Evolutionary conservation across 106 monocot species (phyloP).

Genomic region (Narthecium ossifragum): DNA sequence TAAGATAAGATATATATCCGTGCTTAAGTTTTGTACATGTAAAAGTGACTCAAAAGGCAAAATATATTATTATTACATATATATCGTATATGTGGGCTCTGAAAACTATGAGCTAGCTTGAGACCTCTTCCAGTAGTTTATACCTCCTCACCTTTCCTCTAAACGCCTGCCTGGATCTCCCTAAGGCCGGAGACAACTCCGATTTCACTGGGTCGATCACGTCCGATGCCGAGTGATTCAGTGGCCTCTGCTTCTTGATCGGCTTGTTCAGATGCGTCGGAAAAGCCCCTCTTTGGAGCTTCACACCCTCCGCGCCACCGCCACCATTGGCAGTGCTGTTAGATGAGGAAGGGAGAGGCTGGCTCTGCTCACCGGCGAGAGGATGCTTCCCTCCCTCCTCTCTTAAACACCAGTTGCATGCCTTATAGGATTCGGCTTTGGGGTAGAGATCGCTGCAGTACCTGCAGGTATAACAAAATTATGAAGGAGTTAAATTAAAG

Average conservation of each 20-base stretch:
- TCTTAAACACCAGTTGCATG: constrained; percentile 69
- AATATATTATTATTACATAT: too few relatives aligned
- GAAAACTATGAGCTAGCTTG: constrained; percentile 28
- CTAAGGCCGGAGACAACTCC: constrained; percentile 4
- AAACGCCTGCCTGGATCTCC: constrained; percentile 24
- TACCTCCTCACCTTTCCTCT: constrained; percentile 65
- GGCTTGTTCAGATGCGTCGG: constrained; percentile 31
- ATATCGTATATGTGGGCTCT: not conserved
- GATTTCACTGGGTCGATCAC: constrained; percentile 8
- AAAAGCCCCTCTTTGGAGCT: constrained; percentile 23
- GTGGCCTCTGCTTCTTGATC: constrained; percentile 33
- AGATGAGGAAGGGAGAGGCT: constrained; percentile 6
- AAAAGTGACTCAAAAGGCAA: not conserved
- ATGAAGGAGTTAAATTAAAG: too few relatives aligned
- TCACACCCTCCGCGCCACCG: not conserved
- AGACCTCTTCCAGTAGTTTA: constrained; percentile 77
- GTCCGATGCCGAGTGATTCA: constrained; percentile 27
- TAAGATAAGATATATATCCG: not conserved
- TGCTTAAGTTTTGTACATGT: not conserved
- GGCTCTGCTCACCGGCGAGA: constrained; percentile 11
- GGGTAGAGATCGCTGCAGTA: constrained; percentile 68
- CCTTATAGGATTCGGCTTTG: constrained; percentile 21
- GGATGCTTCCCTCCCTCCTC: constrained; percentile 20
- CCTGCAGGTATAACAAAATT: constrained; percentile 11
- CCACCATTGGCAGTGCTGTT: constrained; percentile 4